Conservation (phyloP, 306 rosid genomes). For the Begonia fuchsioides region DNA sequence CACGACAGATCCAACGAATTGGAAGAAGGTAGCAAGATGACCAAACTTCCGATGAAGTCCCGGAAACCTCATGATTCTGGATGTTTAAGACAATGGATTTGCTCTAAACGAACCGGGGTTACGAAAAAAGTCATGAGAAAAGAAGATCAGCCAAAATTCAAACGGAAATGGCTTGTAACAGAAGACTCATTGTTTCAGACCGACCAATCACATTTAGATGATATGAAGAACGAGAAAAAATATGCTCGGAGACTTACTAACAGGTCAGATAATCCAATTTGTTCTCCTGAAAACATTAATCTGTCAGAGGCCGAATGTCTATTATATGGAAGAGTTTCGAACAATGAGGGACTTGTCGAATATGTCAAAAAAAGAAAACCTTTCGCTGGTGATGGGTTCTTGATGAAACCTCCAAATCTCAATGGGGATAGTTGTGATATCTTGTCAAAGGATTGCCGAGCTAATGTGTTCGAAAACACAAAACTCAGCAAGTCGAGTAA, state of each 20-base stretch:
- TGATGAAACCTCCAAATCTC: constrained; percentile 9
- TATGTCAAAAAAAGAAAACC: constrained; percentile 13
- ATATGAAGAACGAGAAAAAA: constrained; percentile 13
- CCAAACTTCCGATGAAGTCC: constrained; percentile 20
- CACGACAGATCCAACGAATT: constrained; percentile 13
- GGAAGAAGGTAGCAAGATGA: constrained; percentile 14
- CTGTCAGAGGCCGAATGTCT: constrained; percentile 3
- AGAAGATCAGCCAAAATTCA: constrained; percentile 10
- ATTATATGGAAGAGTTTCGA: constrained; percentile 13
- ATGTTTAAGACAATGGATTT: constrained; percentile 28
- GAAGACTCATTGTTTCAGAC: constrained; percentile 10
- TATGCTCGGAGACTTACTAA: constrained; percentile 7
- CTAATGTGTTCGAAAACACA: constrained; percentile 12
- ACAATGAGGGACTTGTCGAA: constrained; percentile 9
- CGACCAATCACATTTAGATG: constrained; percentile 11
- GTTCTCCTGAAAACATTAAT: constrained; percentile 24
- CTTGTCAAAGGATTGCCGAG: too few relatives aligned
- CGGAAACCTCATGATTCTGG: constrained; percentile 20
- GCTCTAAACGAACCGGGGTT: constrained; percentile 36
- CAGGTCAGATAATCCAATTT: constrained; percentile 12
- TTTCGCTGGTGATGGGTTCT: constrained; percentile 9
- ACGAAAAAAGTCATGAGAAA: constrained; percentile 24
- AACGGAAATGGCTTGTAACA: constrained; percentile 17
- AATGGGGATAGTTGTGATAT: constrained; percentile 1
- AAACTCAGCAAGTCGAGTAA: constrained; percentile 12